Percentiles rank a stretch among this genome's conserved stretches.
These are phyloP conservation scores for Pseudozyma tsukubaensis DNA, from an alignment of 1,284 basidiomycete genomes.

Conservation along the genomic window DNA sequence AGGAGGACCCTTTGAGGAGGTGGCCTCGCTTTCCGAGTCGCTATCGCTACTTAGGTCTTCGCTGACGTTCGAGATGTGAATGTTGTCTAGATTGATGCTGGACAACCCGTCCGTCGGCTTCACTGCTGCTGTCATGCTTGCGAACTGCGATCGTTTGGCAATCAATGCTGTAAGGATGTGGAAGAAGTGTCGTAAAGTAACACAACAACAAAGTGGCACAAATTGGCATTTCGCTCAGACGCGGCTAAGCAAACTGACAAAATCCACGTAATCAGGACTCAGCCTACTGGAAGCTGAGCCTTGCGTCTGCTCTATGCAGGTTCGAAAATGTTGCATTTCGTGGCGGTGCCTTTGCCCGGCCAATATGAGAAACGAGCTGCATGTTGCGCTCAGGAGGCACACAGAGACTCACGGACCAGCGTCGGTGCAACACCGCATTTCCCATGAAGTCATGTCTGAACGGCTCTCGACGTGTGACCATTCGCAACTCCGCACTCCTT, in stretches of 20 bases:
- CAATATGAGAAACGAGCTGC: slow-evolving; percentile 2
- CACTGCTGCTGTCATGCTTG: slow-evolving; percentile 7
- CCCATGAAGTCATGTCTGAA: neutral
- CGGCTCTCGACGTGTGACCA: no score
- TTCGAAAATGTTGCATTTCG: slow-evolving; percentile 2
- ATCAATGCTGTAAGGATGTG: neutral
- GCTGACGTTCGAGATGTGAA: slow-evolving; percentile 12
- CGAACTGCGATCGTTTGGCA: neutral
- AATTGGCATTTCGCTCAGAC: slow-evolving; percentile 12
- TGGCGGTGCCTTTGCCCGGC: slow-evolving; percentile 7
- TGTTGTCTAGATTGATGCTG: slow-evolving; percentile 29
- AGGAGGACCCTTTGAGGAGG: slow-evolving; percentile 17
- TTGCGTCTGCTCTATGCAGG: neutral
- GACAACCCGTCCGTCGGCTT: slow-evolving; percentile 9
- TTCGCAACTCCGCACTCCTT: neutral
- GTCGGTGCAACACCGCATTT: neutral
- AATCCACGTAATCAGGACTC: slow-evolving; percentile 24
- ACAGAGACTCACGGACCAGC: slow-evolving; percentile 21
- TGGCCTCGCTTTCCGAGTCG: slow-evolving; percentile 31
- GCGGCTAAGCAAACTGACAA: slow-evolving; percentile 1
- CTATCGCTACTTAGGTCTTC: slow-evolving; percentile 6
- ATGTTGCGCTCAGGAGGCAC: slow-evolving; percentile 11
- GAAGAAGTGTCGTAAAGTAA: neutral
- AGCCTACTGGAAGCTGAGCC: neutral
- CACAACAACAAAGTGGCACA: slow-evolving; percentile 10